These are phyloP conservation scores for Hypoxylon subgilvum DNA, from an alignment of 495 filamentous ascomycete genomes.

Conservation along the genomic window DNA sequence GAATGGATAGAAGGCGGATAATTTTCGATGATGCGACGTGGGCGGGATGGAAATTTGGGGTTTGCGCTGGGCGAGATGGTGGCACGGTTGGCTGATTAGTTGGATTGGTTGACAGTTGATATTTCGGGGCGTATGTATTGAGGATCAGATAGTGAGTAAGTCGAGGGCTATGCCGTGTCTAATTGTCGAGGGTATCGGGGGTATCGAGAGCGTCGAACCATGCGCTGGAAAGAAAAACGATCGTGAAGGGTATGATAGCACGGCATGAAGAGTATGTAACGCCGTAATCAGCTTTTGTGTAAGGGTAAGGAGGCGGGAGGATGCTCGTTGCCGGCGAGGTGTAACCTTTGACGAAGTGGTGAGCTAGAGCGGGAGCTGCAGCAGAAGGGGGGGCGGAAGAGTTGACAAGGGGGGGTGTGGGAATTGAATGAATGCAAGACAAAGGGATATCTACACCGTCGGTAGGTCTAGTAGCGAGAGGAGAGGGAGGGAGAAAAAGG, in stretches of 20 bases:
- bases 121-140: conserved; percentile 5
- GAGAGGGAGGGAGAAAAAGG: too few species aligned
- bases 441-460: conserved; percentile 33
- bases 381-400: conserved; percentile 28
- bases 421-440: conserved; percentile 33
- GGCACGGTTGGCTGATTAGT: conserved; percentile 5
- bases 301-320: conserved; percentile 20
- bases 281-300: conserved; percentile 27
- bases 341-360: conserved; percentile 27
- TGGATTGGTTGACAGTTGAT: conserved; percentile 20
- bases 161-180: conserved; percentile 19
- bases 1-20: conserved; percentile 32
- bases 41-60: conserved; percentile 25
- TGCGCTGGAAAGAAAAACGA: conserved; percentile 27
- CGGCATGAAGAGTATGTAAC: conserved; percentile 38
- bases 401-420: conserved; percentile 15
- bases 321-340: conserved; percentile 33
- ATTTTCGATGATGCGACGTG: conserved; percentile 32
- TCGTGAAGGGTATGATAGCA: conserved; percentile 30
- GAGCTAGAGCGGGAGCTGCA: conserved; percentile 34
- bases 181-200: conserved; percentile 26
- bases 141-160: neutral
- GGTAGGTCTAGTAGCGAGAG: conserved; percentile 1
- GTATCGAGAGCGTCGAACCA: conserved; percentile 22
- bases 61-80: conserved; percentile 5